phyloP scores from a whole-genome alignment of 345 rosid species.

The Firmiana major region DNA sequence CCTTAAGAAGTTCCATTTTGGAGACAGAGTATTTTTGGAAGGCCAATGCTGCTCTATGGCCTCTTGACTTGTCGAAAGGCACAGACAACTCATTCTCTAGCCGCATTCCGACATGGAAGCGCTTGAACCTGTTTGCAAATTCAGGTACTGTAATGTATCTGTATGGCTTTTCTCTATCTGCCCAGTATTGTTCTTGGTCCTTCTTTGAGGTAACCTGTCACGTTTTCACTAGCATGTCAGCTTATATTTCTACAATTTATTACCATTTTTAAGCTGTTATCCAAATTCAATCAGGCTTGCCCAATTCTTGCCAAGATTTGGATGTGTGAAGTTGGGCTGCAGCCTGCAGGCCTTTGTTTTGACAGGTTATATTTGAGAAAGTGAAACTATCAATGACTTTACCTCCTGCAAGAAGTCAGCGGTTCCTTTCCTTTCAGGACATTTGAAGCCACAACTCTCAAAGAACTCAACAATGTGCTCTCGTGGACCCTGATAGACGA shows the following conservation, averaged over 20 bases:
- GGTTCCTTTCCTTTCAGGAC: slow-evolving; percentile 83
- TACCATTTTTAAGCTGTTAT: not conserved
- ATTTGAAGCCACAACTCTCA: slow-evolving; percentile 60
- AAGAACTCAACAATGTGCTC: slow-evolving; percentile 59
- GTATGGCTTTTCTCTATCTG: slow-evolving; percentile 53
- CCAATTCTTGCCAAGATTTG: slow-evolving; percentile 3
- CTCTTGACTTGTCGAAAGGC: slow-evolving; percentile 53
- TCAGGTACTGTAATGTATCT: slow-evolving; percentile 56
- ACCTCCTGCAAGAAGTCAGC: slow-evolving; percentile 98
- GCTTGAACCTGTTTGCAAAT: slow-evolving; percentile 55
- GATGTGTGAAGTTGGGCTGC: not conserved
- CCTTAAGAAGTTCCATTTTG: slow-evolving; percentile 54
- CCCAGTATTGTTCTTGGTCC: slow-evolving; percentile 94
- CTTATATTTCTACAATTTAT: not conserved
- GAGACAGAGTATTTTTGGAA: slow-evolving; percentile 58
- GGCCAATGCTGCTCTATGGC: slow-evolving; percentile 69
- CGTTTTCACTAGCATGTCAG: not conserved
- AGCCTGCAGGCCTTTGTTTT: slow-evolving; percentile 43
- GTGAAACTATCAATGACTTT: not conserved
- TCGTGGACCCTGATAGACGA: slow-evolving; percentile 89
- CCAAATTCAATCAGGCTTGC: no score
- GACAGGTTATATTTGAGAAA: no score
- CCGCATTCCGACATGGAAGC: slow-evolving; percentile 61
- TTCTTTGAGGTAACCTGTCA: slow-evolving; percentile 79
- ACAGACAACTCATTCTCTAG: slow-evolving; percentile 51